phyloP scores from a whole-genome alignment of 345 rosid species.

The Trapa bicornis region DNA sequence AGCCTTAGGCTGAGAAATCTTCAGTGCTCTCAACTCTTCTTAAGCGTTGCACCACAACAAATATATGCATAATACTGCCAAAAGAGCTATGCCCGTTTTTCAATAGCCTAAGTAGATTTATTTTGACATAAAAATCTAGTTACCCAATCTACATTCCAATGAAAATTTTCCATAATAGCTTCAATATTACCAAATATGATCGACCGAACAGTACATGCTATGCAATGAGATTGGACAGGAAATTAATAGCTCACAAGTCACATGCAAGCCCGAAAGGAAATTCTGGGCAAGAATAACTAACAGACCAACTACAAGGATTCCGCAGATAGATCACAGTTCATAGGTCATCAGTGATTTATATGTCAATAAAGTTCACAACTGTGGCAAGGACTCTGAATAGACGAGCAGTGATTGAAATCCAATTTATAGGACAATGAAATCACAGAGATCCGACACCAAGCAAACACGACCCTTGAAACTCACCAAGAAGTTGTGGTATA shows the following conservation, averaged over 20 bases:
- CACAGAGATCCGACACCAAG: not conserved
- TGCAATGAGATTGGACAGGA: not conserved
- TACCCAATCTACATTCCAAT: not conserved
- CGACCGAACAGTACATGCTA: not conserved
- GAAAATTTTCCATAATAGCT: not conserved
- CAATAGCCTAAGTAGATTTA: not conserved
- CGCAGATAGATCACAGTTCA: not conserved
- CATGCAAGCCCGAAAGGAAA: too few relatives aligned
- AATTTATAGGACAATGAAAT: not conserved
- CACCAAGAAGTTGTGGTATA: slow-evolving; percentile 88
- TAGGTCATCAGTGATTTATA: not conserved
- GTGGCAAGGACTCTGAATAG: not conserved
- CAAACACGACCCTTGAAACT: slow-evolving; percentile 13
- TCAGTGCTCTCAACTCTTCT: too few relatives aligned
- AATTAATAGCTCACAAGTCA: too few relatives aligned
- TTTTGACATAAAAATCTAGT: not conserved
- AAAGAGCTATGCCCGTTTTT: too few relatives aligned
- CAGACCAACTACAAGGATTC: too few relatives aligned
- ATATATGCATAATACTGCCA: too few relatives aligned
- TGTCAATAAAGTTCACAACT: not conserved
- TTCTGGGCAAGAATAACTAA: too few relatives aligned
- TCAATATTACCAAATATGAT: not conserved
- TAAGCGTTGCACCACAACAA: too few relatives aligned
- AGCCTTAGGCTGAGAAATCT: not conserved
- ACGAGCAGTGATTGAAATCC: not conserved